Conservation (phyloP, 805 yeast species). For the Candida xyloterini region DNA sequence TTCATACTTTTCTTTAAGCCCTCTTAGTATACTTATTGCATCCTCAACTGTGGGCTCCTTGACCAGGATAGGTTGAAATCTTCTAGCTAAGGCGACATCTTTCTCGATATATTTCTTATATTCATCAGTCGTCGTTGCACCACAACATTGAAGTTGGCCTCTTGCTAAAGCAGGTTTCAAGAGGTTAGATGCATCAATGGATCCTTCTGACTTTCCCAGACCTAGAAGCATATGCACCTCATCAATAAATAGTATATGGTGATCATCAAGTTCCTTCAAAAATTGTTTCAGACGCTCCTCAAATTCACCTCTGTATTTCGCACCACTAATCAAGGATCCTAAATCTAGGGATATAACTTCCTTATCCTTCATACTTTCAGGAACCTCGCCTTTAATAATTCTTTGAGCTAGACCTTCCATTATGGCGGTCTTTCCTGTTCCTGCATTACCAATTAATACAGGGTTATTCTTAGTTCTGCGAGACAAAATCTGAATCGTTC, state of each 20-base stretch:
- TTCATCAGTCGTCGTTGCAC: conserved; percentile 95
- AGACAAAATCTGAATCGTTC: conserved; percentile 89
- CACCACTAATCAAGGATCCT: conserved; percentile 89
- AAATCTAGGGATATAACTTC: conserved; percentile 79
- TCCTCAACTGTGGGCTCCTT: conserved; percentile 89
- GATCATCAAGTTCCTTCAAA: conserved; percentile 77
- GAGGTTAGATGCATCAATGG: conserved; percentile 92
- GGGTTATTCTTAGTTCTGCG: conserved; percentile 95
- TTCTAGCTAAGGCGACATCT: conserved; percentile 91
- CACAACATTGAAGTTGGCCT: conserved; percentile 88
- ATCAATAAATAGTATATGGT: conserved; percentile 80
- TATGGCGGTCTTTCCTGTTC: conserved; percentile 96
- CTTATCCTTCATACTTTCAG: conserved; percentile 88
- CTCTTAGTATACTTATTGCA: conserved; percentile 87
- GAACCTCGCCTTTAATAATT: conserved; percentile 87
- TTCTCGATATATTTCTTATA: conserved; percentile 90
- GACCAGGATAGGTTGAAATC: conserved; percentile 85
- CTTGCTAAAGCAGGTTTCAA: conserved; percentile 92
- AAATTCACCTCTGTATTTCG: conserved; percentile 94
- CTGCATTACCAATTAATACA: conserved; percentile 92
- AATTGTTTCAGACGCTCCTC: conserved; percentile 85
- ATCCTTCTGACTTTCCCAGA: conserved; percentile 89
- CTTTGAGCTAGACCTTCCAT: conserved; percentile 97
- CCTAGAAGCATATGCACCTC: conserved; percentile 89
- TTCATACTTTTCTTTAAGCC: conserved; percentile 89